phyloP scores from a whole-genome alignment of 257 asterid genomes.

The Thymus mandschuricus region DNA sequence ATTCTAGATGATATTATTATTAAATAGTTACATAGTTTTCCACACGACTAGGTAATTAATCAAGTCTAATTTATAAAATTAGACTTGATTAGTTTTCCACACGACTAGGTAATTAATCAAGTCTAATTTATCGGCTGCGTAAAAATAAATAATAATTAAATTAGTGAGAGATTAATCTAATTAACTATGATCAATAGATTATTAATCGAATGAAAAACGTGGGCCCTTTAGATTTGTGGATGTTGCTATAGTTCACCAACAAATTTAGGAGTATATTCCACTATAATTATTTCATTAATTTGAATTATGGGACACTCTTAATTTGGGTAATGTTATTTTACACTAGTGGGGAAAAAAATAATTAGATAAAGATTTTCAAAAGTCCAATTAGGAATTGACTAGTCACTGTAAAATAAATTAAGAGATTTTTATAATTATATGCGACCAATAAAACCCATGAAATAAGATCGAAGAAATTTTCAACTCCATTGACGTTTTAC shows the following conservation, averaged over 20 bases:
- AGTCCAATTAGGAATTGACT: not conserved
- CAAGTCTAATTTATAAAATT: too few relatives aligned
- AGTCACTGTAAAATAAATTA: not conserved
- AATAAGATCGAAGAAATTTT: not conserved
- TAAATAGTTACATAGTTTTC: not conserved
- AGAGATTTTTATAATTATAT: not conserved
- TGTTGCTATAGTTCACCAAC: slow-evolving; percentile 19
- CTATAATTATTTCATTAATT: too few relatives aligned
- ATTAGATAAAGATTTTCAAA: too few relatives aligned
- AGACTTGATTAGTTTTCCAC: not conserved
- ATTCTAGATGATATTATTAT: not conserved
- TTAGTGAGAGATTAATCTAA: not conserved
- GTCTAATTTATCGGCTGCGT: not conserved
- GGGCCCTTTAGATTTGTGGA: not conserved
- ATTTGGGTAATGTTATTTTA: too few relatives aligned
- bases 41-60: not conserved
- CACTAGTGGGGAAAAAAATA: too few relatives aligned
- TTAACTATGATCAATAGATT: not conserved
- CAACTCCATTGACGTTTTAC: not conserved
- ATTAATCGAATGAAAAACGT: slow-evolving; percentile 3
- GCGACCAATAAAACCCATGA: not conserved
- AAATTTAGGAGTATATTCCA: not conserved
- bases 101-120: not conserved
- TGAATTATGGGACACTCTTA: too few relatives aligned
- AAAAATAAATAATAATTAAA: not conserved